Conservation (phyloP, 805 yeast genomes). For the Nakazawaea populi region DNA sequence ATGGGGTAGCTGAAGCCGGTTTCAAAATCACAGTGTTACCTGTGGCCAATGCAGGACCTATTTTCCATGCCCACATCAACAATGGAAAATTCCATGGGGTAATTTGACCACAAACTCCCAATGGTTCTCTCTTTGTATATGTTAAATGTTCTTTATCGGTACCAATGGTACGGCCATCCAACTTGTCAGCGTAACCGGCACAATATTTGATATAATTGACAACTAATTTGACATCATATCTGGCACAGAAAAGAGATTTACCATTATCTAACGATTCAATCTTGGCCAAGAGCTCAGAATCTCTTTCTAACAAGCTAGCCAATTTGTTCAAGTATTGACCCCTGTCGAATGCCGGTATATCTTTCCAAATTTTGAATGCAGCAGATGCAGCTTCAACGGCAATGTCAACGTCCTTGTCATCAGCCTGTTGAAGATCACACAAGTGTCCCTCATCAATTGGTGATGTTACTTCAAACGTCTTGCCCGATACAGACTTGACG, state of each 20-base stretch:
- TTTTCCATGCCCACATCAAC: conserved; percentile 73
- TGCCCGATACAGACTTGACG: conserved; percentile 39
- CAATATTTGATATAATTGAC: conserved; percentile 61
- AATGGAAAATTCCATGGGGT: conserved; percentile 85
- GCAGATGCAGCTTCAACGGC: conserved; percentile 64
- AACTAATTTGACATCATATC: conserved; percentile 59
- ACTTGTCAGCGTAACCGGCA: conserved; percentile 68
- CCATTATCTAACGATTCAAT: conserved; percentile 77
- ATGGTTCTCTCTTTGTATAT: conserved; percentile 65
- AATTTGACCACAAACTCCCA: conserved; percentile 78
- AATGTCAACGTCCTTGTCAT: conserved; percentile 56
- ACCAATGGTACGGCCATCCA: conserved; percentile 57
- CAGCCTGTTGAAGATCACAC: conserved; percentile 45
- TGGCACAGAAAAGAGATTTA: conserved; percentile 58
- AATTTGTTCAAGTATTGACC: conserved; percentile 47
- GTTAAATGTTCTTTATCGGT: conserved; percentile 58
- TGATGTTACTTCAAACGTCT: conserved; percentile 42
- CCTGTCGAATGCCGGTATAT: conserved; percentile 50
- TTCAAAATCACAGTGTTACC: conserved; percentile 70
- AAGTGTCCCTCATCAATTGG: conserved; percentile 50
- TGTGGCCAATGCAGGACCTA: conserved; percentile 72
- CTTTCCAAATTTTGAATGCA: conserved; percentile 59
- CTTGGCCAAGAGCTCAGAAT: conserved; percentile 55
- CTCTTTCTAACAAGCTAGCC: conserved; percentile 63
- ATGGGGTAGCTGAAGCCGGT: conserved; percentile 74